Evolutionary conservation across 768 basidiomycete genomes (phyloP), one percentile per base, ranked within the genome.

Genomic region (Hypholoma sublateritium): DNA sequence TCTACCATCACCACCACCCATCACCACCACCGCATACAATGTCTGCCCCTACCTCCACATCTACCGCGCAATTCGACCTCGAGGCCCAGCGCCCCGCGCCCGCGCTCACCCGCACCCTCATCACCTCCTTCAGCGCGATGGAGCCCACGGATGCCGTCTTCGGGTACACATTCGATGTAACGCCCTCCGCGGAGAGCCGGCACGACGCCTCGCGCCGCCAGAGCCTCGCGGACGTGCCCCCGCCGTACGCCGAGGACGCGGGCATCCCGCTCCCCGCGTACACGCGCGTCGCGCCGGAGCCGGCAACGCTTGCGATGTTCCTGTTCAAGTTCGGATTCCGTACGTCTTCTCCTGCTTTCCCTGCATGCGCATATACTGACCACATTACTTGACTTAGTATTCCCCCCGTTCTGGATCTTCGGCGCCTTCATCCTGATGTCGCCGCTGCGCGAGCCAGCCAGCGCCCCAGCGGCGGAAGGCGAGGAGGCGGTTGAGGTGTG

Each of bases 301-400:
- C 78, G 34, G 68, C 74, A 4, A 86, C 84, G 22, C 78, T 86
- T 48, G 81, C 85, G 5, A 77, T 80, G 70, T 83, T 80, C 65
- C 68, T 87, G 45, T 86, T 87, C 72, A 81, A 80, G 63, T 85
- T 85, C 56, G 83, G 84, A 43, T 86, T 87, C 64, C 64, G 85
- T 86, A 62, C 65, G 85, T 73, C 45, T 53, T 21, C 53, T 32
- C 12, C 28, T 24, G 7, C n/a, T 16, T 35, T 34, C 36, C 43
- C 28, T 17, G n/a, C n/a, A n/a, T 16, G 5, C 7, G 25, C 47
- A 17, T 41, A 53, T 45, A 60, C 52, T 55, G 56, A 34, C 13
- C 17, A 44, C 17, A 59, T 56, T 53, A 32, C 28, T 32, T 32
- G 5, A n/a, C n/a, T 5, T 16, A 87, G 85, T 86, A 50, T 86